Base-by-base conservation (phyloP, 352 stramenopile genomes). In the Globisporangium apiculatum region DNA sequence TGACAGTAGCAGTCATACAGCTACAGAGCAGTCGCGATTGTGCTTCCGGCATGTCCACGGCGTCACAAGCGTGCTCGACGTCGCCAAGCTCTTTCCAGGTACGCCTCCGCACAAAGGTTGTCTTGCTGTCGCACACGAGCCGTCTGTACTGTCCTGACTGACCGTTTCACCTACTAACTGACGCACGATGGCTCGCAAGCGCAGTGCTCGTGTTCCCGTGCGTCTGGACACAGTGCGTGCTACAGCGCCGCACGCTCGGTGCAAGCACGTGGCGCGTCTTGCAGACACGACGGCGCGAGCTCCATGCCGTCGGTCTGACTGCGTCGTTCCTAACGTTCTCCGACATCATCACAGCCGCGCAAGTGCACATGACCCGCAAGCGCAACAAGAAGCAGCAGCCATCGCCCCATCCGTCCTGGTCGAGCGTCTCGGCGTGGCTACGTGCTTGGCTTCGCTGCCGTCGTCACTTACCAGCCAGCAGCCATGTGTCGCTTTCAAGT, bases 141-240 rank as follows among this genome's bases (percentile, higher is more conserved):
- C 3, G 24, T 31, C 24, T 31, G 24, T 31, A 31, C 24, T 31
- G 24, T 31, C 24, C 24, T 31, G 24, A 31, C 24, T 2, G 24
- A 31, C 24, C 24, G 24, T 2, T 1, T 31, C 24, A 31, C 24
- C 3, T 3, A 31, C 3, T 31, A 31, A 31, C 24, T 31, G 24
- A 31, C 24, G 24, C 24, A 31, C 24, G 24, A 31, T 31, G 24
- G 3, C 24, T 31, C 24, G 24, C 24, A 38, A 65, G 18, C 36
- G 40, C 55, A 89, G 79, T 83, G 46, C 60, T 89, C 12, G 48
- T 87, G 1, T 87, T 85, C 48, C 76, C 79, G n/a, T 82, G 72
- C 36, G 61, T 85, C 15, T 89, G 79, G 79, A 38, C 59, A 7
- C 79, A 83, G 36, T 73, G 64, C 11, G 75, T 89, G 7, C 67